A percentile compares a stretch with the other conserved stretches of the same genome.
These are phyloP conservation scores for Thelephora aurantiotincta DNA, from an alignment of 768 basidiomycete genomes.

Conservation along the genomic window DNA sequence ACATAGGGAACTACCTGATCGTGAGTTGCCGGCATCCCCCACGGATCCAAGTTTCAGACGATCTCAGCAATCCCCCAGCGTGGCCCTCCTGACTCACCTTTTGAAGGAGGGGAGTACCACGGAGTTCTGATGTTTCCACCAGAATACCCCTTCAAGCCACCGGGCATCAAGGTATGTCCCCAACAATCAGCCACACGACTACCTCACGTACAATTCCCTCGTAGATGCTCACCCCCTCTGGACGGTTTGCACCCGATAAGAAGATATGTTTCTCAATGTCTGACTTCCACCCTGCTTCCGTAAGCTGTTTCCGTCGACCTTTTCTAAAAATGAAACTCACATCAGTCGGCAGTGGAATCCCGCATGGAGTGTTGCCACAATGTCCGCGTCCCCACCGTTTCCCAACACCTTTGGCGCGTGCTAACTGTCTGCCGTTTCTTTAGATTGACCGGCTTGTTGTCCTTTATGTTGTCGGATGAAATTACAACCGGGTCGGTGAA, in stretches of 20 bases:
- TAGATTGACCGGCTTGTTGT: slow-evolving; percentile 84
- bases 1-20: slow-evolving; percentile 86
- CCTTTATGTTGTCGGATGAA: slow-evolving; percentile 92
- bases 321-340: neutral
- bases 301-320: slow-evolving; percentile 16
- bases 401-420: neutral
- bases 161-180: slow-evolving; percentile 75
- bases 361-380: slow-evolving; percentile 90
- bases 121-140: slow-evolving; percentile 85
- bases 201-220: slow-evolving; percentile 4
- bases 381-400: slow-evolving; percentile 35
- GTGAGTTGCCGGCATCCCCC: slow-evolving; percentile 26
- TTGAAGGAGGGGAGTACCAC: slow-evolving; percentile 85
- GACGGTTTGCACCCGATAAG: slow-evolving; percentile 80
- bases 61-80: slow-evolving; percentile 32
- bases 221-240: slow-evolving; percentile 85
- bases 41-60: slow-evolving; percentile 1
- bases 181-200: slow-evolving; percentile 1
- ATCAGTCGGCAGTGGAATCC: slow-evolving; percentile 68
- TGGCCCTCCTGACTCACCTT: slow-evolving; percentile 90
- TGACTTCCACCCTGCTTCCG: slow-evolving; percentile 83
- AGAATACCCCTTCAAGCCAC: slow-evolving; percentile 95
- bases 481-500: slow-evolving; percentile 93
- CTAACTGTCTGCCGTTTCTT: neutral
- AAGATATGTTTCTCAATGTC: slow-evolving; percentile 99